Percentiles rank a stretch among this genome's conserved stretches.
Evolutionary conservation across 2,329 filamentous ascomycete genomes (phyloP).

Genomic region (Aureobasidium pullulans): DNA sequence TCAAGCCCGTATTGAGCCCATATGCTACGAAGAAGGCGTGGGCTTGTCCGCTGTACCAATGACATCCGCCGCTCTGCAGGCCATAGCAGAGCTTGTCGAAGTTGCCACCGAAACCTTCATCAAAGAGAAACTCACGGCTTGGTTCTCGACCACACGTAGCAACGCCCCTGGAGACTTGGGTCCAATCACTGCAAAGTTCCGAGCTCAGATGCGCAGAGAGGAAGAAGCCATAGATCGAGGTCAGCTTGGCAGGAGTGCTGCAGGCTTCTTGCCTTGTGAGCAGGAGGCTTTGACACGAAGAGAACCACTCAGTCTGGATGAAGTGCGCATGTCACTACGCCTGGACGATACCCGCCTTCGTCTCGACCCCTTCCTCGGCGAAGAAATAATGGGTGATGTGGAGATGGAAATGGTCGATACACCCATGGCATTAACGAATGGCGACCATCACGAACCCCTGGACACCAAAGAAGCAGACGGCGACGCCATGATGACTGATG

Average conservation of each 20-base stretch:
- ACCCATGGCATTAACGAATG: slow-evolving; percentile 1
- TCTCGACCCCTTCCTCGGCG: slow-evolving; percentile 68
- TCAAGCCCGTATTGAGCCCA: slow-evolving; percentile 53
- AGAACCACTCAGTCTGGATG: slow-evolving; percentile 66
- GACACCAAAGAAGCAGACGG: slow-evolving; percentile 24
- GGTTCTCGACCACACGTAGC: slow-evolving; percentile 47
- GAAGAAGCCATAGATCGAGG: slow-evolving; percentile 67
- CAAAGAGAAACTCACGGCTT: slow-evolving; percentile 51
- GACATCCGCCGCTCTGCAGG: slow-evolving; percentile 28
- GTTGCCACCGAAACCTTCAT: slow-evolving; percentile 56
- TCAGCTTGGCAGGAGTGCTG: slow-evolving; percentile 65
- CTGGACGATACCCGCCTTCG: slow-evolving; percentile 69
- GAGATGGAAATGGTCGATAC: slow-evolving; percentile 48
- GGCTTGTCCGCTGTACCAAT: slow-evolving; percentile 14
- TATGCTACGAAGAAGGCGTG: slow-evolving; percentile 57
- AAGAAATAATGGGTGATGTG: slow-evolving; percentile 61
- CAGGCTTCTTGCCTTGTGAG: slow-evolving; percentile 73
- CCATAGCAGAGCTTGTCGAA: slow-evolving; percentile 52
- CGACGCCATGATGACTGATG: slow-evolving; percentile 29
- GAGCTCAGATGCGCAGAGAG: slow-evolving; percentile 64
- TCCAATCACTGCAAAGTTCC: slow-evolving; percentile 73
- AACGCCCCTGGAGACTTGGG: slow-evolving; percentile 43
- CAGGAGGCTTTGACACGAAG: slow-evolving; percentile 66
- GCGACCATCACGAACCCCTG: slow-evolving; percentile 14
- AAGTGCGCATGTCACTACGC: slow-evolving; percentile 67